A percentile compares a stretch with the other conserved stretches of the same genome.
phyloP scores from a whole-genome alignment of 148 eudicot species.

The Diospyros kaki region DNA sequence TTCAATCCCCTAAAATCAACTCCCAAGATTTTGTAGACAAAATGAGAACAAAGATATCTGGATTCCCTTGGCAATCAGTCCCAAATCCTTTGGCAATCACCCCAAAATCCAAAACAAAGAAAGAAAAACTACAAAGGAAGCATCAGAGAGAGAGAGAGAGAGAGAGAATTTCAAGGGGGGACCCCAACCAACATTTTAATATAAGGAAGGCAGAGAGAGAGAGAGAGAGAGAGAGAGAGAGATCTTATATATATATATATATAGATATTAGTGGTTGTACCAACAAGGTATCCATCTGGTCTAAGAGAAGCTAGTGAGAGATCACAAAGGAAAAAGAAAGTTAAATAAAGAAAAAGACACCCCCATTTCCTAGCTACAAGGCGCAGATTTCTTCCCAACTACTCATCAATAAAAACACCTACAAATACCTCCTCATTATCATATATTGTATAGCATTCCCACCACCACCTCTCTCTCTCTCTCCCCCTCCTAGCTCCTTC shows the following conservation, averaged over 20 bases:
- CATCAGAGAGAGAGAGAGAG: background rate
- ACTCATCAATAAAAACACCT: conserved; percentile 12
- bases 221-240: conserved; percentile 3
- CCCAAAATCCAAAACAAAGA: conserved; percentile 10
- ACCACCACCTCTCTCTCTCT: conserved; percentile 9
- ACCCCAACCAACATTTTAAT: too few species aligned
- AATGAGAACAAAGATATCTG: conserved; percentile 16
- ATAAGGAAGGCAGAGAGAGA: too few species aligned
- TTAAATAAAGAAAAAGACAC: too few species aligned
- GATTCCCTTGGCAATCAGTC: conserved; percentile 17
- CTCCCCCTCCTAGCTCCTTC: background rate
- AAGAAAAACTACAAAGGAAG: background rate
- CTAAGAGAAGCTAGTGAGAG: conserved; percentile 30
- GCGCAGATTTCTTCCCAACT: conserved; percentile 29
- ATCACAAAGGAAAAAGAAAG: conserved; percentile 19
- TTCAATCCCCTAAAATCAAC: conserved; percentile 13
- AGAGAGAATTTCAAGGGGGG: conserved; percentile 3
- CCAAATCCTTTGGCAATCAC: conserved; percentile 16
- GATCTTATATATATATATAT: conserved; percentile 4
- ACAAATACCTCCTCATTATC: background rate
- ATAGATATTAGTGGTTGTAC: conserved; percentile 21
- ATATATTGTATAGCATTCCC: background rate
- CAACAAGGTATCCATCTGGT: conserved; percentile 16
- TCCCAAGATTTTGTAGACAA: conserved; percentile 14
- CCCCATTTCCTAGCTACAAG: conserved; percentile 13